Evolutionary conservation across 345 rosid species (phyloP).

Genomic region (Hibiscus trionum): DNA sequence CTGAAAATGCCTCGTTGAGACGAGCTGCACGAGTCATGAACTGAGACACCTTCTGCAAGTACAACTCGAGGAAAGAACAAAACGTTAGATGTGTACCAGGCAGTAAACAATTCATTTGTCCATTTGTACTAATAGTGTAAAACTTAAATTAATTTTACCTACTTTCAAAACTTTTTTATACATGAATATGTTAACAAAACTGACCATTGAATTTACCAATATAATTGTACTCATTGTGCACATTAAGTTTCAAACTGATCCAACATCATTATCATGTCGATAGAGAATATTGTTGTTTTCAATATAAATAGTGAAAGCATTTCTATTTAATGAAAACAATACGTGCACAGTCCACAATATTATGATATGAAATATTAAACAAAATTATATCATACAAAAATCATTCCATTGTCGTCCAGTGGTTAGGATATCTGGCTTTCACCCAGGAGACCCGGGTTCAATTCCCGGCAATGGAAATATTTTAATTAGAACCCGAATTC

Average conservation of each 20-base stretch:
- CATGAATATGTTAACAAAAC: too few species aligned
- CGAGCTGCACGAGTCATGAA: slow-evolving; percentile 67
- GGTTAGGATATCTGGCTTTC: slow-evolving; percentile 49
- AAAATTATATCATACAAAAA: not conserved
- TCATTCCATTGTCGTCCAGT: slow-evolving; percentile 52
- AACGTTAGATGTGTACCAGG: not conserved
- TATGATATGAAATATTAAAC: not conserved
- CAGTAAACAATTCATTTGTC: not conserved
- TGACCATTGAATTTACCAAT: too few species aligned
- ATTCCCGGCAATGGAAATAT: slow-evolving; percentile 49
- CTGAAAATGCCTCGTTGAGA: slow-evolving; percentile 83
- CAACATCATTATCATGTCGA: too few species aligned
- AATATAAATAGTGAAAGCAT: too few species aligned
- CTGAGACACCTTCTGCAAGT: slow-evolving; percentile 67
- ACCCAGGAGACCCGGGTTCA: slow-evolving; percentile 65
- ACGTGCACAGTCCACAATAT: too few species aligned
- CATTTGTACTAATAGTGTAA: not conserved
- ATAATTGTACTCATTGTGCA: too few species aligned
- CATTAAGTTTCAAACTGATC: too few species aligned
- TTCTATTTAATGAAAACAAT: too few species aligned
- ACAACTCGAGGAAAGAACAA: not conserved
- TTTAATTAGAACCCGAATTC: too few species aligned
- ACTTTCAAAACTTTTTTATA: too few species aligned
- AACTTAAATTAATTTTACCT: not conserved
- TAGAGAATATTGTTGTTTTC: too few species aligned